These are phyloP conservation scores for Mycena capillaripes DNA, from an alignment of 768 basidiomycete genomes.

Conservation along the genomic window DNA sequence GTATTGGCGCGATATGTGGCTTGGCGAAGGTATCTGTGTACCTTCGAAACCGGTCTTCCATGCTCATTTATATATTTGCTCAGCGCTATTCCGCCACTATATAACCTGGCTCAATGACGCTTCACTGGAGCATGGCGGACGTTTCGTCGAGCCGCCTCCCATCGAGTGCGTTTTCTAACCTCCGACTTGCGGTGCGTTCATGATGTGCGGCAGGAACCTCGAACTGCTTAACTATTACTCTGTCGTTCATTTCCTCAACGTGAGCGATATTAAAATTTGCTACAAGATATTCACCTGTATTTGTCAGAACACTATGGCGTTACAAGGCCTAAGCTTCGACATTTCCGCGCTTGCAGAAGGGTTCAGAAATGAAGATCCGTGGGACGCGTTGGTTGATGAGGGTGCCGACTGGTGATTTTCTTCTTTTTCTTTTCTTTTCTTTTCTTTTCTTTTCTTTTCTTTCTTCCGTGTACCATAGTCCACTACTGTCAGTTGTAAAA, in stretches of 20 bases:
- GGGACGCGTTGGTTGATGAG: slow-evolving; percentile 15
- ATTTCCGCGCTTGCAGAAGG: slow-evolving; percentile 3
- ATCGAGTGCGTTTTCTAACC: slow-evolving; percentile 9
- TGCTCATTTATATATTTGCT: neutral
- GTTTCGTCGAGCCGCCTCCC: slow-evolving; percentile 23
- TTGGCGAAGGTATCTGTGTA: slow-evolving; percentile 9
- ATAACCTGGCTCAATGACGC: slow-evolving; percentile 28
- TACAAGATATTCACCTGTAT: neutral
- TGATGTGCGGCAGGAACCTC: neutral
- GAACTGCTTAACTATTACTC: slow-evolving; percentile 23
- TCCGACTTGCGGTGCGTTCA: no score
- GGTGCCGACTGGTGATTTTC: slow-evolving; percentile 80
- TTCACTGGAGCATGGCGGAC: slow-evolving; percentile 25
- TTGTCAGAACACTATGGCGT: slow-evolving; percentile 10
- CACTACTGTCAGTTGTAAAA: no score
- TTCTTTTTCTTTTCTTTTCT: neutral
- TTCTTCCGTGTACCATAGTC: no score
- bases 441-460: no score
- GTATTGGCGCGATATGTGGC: slow-evolving; percentile 20
- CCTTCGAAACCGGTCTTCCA: neutral
- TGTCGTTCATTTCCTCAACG: slow-evolving; percentile 19
- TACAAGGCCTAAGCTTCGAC: slow-evolving; percentile 3
- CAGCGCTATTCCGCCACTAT: slow-evolving; percentile 15
- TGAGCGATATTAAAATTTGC: neutral
- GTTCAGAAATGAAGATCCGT: neutral